Evolutionary conservation across 179 eudicot species (phyloP), one percentile per base, ranked within the genome.

Genomic region (Beta macrorhiza): DNA sequence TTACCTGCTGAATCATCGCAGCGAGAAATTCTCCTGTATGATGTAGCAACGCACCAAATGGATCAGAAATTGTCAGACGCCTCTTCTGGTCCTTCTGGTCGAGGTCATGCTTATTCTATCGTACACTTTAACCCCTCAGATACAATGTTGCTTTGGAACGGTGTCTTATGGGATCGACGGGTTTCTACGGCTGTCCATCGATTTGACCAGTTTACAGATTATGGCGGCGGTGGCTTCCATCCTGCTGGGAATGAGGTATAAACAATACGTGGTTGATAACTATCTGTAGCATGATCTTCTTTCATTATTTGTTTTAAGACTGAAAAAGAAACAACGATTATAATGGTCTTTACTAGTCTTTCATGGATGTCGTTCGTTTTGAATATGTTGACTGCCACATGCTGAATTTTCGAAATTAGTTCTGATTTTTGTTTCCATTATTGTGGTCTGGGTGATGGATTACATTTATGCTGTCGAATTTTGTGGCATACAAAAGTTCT

Each of bases 221-320:
- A 92, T 82, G 99, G 99, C 17, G 99, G 99, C 25, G 98, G 99
- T 2, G 98, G 98, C 49, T 97, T 97, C 84, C 99, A 97, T 91
- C 99, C 99, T 78, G 93, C 99, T 86, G 99, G 98, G 74, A 97
- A 97, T 78, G 99, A 97, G 98, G 99, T 97, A 70, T 44, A 51
- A 25, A 53, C 17, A 29, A 11, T 11, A 22, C 37, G 0, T 71
- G 16, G 19, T 19, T 14, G 14, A 29, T 37, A 13, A 62, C 59
- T 19, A 14, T 63, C 44, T 57, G 1, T 49, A 37, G 69, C 68
- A 14, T 47, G 15, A 70, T 70, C 51, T 70, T 14, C 42, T 37
- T 42, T 11, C 22, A 64, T 22, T 62, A 22, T n/a, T 22, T 20
- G 5, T 62, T 49, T 51, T 9, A 16, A 7, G n/a, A 14, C 47